These are phyloP conservation scores for Beta lomatogona DNA, from an alignment of 179 eudicot genomes.

Conservation along the genomic window DNA sequence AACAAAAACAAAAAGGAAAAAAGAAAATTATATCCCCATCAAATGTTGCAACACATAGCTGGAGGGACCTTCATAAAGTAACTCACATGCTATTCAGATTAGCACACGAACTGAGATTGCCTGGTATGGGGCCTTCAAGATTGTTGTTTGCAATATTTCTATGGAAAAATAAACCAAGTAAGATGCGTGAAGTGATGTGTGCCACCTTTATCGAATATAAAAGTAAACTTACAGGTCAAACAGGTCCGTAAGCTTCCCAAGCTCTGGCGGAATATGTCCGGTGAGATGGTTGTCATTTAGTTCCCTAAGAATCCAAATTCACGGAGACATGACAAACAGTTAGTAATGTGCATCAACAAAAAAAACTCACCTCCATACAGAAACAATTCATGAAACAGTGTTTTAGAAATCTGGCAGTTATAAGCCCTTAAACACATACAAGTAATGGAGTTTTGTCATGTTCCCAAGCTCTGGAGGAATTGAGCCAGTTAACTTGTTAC, in stretches of 20 bases:
- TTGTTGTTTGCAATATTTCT: conserved; percentile 89
- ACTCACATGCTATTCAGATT: conserved; percentile 95
- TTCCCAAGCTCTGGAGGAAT: conserved; percentile 95
- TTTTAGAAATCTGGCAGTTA: not conserved
- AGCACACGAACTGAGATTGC: conserved; percentile 83
- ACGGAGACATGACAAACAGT: not conserved
- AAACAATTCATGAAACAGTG: not conserved
- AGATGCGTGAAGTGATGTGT: not conserved
- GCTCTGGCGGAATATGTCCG: conserved; percentile 82
- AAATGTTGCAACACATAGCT: not conserved
- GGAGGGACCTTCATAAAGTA: not conserved
- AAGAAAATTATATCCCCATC: not conserved
- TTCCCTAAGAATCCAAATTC: conserved; percentile 53
- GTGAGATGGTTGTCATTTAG: conserved; percentile 79
- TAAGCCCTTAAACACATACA: conserved; percentile 43
- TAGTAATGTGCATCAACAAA: not conserved
- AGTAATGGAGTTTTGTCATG: conserved; percentile 93
- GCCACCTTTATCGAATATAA: not conserved
- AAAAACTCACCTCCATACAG: too few relatives aligned
- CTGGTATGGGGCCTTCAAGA: conserved; percentile 87
- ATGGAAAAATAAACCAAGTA: not conserved
- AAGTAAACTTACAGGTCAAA: conserved; percentile 73
- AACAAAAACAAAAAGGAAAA: not conserved
- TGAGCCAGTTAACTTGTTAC: conserved; percentile 77
- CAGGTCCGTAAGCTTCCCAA: conserved; percentile 85